Conservation (phyloP, 352 stramenopile species). For the Aphanomyces astaci region DNA sequence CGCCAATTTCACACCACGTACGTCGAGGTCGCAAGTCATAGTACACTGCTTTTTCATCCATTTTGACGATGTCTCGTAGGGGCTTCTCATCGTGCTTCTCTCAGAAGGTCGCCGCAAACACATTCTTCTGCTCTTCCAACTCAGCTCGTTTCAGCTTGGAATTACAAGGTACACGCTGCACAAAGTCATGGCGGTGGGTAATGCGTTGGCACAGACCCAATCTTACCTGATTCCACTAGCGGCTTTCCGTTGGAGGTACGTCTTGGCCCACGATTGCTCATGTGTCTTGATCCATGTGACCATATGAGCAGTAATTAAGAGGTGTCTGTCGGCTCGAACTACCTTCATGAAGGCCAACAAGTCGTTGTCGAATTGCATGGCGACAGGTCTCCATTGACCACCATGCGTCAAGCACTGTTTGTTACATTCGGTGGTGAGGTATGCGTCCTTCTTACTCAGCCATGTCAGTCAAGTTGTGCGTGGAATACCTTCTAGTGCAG, state of each 20-base stretch:
- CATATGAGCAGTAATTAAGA: neutral
- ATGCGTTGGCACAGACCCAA: neutral
- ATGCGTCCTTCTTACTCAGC: neutral
- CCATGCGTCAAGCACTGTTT: neutral
- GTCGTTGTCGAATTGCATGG: neutral
- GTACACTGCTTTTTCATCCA: conserved; percentile 26
- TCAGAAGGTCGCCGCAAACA: neutral
- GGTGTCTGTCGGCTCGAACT: neutral
- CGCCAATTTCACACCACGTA: conserved; percentile 21
- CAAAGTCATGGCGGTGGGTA: neutral
- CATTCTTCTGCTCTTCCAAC: neutral
- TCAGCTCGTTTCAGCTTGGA: neutral
- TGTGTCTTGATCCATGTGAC: conserved; percentile 6
- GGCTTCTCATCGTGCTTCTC: neutral
- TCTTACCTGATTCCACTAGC: neutral
- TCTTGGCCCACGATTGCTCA: neutral
- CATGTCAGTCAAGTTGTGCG: neutral
- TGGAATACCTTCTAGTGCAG: neutral
- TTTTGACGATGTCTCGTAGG: conserved; percentile 11
- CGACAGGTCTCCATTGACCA: conserved; percentile 4
- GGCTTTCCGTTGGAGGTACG: neutral
- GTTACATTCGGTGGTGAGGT: neutral
- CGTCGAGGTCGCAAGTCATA: conserved; percentile 18
- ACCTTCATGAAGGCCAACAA: neutral
- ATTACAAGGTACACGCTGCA: neutral